These are phyloP conservation scores for Penicillium thymicola DNA, from an alignment of 2,329 filamentous ascomycete genomes.

Conservation along the genomic window DNA sequence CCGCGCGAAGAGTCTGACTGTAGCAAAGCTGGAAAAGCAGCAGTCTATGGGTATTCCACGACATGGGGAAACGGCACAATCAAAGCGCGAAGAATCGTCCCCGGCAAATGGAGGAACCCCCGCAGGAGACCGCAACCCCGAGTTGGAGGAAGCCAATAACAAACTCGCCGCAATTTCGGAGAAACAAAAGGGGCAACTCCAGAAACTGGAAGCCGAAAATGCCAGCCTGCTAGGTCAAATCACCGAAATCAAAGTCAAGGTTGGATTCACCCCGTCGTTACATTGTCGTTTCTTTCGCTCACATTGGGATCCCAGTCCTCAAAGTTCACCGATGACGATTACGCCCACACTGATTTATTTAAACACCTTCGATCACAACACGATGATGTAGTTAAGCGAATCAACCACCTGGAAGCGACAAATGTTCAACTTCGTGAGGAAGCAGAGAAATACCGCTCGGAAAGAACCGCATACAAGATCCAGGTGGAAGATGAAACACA, in stretches of 20 bases:
- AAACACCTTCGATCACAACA: conserved; percentile 86
- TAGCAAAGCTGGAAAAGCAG: conserved; percentile 88
- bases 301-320: conserved; percentile 50
- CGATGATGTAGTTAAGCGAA: conserved; percentile 85
- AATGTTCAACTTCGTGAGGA: conserved; percentile 84
- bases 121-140: conserved; percentile 57
- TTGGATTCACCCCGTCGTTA: conserved; percentile 25
- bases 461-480: conserved; percentile 75
- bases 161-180: conserved; percentile 72
- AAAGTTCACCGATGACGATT: conserved; percentile 84
- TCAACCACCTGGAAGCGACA: conserved; percentile 86
- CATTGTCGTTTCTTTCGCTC: not conserved
- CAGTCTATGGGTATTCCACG: conserved; percentile 66
- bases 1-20: conserved; percentile 79
- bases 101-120: conserved; percentile 55
- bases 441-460: conserved; percentile 77
- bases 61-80: conserved; percentile 47
- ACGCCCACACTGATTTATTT: conserved; percentile 87
- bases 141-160: conserved; percentile 71
- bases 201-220: conserved; percentile 73
- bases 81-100: conserved; percentile 50
- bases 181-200: conserved; percentile 86
- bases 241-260: conserved; percentile 63
- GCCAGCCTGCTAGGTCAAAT: conserved; percentile 73
- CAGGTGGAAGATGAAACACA: conserved; percentile 80